Percentiles rank a stretch among this genome's conserved stretches.
phyloP scores from a whole-genome alignment of 1,139 yeast species.

The Yamadazyma epiphylla region DNA sequence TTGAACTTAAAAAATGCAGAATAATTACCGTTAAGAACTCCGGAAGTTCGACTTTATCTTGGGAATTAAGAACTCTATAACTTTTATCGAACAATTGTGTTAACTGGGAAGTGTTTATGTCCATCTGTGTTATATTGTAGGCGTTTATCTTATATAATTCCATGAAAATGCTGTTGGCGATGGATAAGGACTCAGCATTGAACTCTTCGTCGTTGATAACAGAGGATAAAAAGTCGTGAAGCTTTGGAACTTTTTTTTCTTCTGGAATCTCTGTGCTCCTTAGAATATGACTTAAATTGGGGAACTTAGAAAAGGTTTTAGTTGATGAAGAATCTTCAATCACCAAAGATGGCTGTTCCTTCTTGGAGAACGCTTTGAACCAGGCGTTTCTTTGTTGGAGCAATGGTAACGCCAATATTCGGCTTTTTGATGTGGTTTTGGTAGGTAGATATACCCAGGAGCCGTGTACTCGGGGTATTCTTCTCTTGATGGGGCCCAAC shows the following conservation, averaged over 20 bases:
- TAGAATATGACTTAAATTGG: slow-evolving; percentile 21
- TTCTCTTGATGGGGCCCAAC: too few relatives aligned
- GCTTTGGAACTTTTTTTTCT: slow-evolving; percentile 16
- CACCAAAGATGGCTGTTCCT: too few relatives aligned
- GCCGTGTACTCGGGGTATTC: too few relatives aligned
- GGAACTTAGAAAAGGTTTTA: too few relatives aligned
- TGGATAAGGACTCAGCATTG: slow-evolving; percentile 3
- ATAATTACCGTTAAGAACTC: slow-evolving; percentile 25
- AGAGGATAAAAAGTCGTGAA: slow-evolving; percentile 18
- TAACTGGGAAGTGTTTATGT: not conserved
- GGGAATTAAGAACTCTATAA: slow-evolving; percentile 4
- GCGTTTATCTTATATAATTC: slow-evolving; percentile 11
- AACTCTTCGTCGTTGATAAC: slow-evolving; percentile 8
- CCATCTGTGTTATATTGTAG: slow-evolving; percentile 1
- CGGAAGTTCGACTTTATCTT: slow-evolving; percentile 16
- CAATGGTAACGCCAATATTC: too few relatives aligned
- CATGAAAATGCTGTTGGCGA: slow-evolving; percentile 9
- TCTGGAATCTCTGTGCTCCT: slow-evolving; percentile 25
- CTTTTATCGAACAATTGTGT: slow-evolving; percentile 8
- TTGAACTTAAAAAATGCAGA: slow-evolving; percentile 6
- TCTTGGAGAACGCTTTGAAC: too few relatives aligned
- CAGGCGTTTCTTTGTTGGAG: too few relatives aligned
- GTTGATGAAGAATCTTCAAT: too few relatives aligned
- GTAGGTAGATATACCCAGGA: too few relatives aligned
- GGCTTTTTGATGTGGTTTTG: too few relatives aligned